Evolutionary conservation across 2,329 filamentous ascomycete genomes (phyloP), one percentile per base, ranked within the genome.

Genomic region (Phialophora expanda): DNA sequence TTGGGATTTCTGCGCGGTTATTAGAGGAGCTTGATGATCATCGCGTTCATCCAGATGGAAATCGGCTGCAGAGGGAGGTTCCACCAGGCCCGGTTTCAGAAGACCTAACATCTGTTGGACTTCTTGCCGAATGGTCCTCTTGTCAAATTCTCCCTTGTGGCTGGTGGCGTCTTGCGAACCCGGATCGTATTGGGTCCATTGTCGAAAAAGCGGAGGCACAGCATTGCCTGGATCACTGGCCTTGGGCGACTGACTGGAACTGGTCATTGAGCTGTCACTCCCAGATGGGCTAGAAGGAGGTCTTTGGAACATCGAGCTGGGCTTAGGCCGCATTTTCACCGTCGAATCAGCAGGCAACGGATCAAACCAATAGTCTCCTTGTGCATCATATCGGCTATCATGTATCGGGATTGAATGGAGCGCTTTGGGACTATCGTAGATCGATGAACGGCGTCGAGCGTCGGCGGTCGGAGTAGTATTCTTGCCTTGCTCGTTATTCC

Each of bases 381-480:
- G 60, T 26, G 68, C 64, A n/a, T 79, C 77, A 74, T 87, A 88
- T 71, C 86, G 87, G 24, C 82, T 76, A 71, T 86, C 82, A 62
- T 82, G 69, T 12, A 56, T 51, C 20, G 61, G 66, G 6, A 59
- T 30, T 12, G 38, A 55, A 41, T 24, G 34, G 26, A 61, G 38
- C 5, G 30, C 38, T 14, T 59, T 51, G 9, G 67, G 20, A 7
- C 54, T 55, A 17, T 69, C 65, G 50, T 65, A 70, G 14, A 66
- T 34, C 44, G 66, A 67, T 20, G 63, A 79, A 74, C 32, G 62
- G 20, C 65, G 48, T 70, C 71, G 38, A 62, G 12, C 17, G 12
- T 20, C 20, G 14, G 44, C n/a, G 14, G 7, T 50, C 26, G 28
- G 22, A 24, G 58, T 14, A 12, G 20, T 12, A 12, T 14, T 34